phyloP scores from a whole-genome alignment of 164 flowering plant species.

The Pachysandra terminalis region DNA sequence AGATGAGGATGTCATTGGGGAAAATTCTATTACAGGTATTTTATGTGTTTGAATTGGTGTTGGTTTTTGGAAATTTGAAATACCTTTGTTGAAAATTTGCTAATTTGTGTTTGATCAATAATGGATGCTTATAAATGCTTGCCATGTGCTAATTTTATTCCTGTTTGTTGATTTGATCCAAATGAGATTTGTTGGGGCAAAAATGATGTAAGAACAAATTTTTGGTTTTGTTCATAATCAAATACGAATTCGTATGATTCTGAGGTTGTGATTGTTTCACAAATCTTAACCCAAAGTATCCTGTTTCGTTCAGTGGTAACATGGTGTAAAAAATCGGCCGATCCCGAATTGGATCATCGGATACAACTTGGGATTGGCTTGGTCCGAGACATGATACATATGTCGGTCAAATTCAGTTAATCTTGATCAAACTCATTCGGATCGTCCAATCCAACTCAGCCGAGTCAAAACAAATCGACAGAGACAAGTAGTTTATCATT shows the following conservation, averaged over 20 bases:
- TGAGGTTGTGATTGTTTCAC: no score
- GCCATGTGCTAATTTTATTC: not conserved
- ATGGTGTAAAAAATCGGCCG: no score
- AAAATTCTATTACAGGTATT: slow-evolving; percentile 94
- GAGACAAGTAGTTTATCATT: no score
- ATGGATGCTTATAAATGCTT: not conserved
- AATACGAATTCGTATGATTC: no score
- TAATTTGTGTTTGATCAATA: not conserved
- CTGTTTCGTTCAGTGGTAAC: not conserved
- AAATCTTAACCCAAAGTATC: not conserved
- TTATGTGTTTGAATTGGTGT: not conserved
- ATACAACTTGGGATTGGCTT: no score
- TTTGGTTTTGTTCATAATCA: not conserved
- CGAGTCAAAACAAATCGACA: no score
- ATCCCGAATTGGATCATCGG: no score
- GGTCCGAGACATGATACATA: no score
- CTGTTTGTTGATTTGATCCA: not conserved
- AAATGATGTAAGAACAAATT: not conserved
- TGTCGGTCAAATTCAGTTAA: no score
- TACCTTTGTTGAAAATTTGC: not conserved
- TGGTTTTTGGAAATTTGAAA: slow-evolving; percentile 1
- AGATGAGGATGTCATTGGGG: slow-evolving; percentile 99
- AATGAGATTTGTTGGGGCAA: no score
- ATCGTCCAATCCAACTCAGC: no score
- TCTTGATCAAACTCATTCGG: not conserved